Conservation (phyloP, 768 basidiomycete species). For the Lepiota venenata region DNA sequence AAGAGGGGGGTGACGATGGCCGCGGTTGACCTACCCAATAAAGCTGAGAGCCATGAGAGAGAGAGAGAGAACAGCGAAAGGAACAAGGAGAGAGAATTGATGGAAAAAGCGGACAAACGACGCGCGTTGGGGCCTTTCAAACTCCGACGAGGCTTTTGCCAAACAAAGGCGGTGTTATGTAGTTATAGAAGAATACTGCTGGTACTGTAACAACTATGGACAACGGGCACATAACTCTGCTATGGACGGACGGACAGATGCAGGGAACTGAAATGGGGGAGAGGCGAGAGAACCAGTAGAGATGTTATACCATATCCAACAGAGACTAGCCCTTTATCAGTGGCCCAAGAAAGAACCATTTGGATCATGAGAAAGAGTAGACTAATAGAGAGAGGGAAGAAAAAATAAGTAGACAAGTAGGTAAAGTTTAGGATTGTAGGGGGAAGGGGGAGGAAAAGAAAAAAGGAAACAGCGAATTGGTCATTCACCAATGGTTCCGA, state of each 20-base stretch:
- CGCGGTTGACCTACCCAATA: conserved; percentile 51
- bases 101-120: conserved; percentile 13
- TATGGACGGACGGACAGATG: background rate
- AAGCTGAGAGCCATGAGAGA: conserved; percentile 67
- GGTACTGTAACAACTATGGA: conserved; percentile 1
- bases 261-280: background rate
- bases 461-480: background rate
- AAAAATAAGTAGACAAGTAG: background rate
- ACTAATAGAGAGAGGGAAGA: background rate
- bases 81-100: too few relatives aligned
- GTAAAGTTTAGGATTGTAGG: background rate
- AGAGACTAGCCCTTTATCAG: background rate
- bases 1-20: background rate
- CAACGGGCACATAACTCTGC: background rate
- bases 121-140: conserved; percentile 28
- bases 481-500: background rate
- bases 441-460: background rate
- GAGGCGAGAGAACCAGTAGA: background rate
- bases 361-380: background rate
- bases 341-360: background rate
- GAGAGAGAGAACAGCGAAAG: conserved; percentile 10
- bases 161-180: background rate
- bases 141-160: conserved; percentile 20
- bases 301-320: background rate
- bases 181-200: conserved; percentile 8